phyloP scores from a whole-genome alignment of 2,329 filamentous ascomycete genomes.

The Neofusicoccum umdonicola region DNA sequence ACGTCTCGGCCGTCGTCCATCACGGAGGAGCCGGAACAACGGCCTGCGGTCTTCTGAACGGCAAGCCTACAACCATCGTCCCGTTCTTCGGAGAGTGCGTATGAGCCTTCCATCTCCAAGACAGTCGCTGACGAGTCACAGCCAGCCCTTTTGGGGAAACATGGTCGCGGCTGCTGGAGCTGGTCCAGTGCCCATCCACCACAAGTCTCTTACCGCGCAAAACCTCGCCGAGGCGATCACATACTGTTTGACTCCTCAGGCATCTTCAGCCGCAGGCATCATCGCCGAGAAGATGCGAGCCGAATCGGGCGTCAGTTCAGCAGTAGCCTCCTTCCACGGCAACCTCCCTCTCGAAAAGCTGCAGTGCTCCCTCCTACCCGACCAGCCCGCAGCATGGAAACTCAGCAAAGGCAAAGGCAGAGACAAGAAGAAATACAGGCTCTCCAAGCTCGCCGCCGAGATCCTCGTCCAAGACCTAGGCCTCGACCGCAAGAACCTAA shows the following conservation, averaged over 20 bases:
- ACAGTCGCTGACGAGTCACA: neutral
- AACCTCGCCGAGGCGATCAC: conserved; percentile 48
- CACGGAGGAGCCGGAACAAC: conserved; percentile 61
- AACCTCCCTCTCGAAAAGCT: conserved; percentile 47
- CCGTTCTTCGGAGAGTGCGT: conserved; percentile 56
- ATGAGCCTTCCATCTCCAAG: neutral
- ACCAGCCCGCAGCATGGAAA: conserved; percentile 67
- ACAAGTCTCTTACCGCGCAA: conserved; percentile 44
- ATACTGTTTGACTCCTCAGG: conserved; percentile 42
- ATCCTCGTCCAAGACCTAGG: conserved; percentile 48
- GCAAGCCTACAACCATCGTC: conserved; percentile 53
- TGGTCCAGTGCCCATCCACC: conserved; percentile 49
- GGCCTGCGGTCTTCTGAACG: conserved; percentile 53
- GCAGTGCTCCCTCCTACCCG: conserved; percentile 66
- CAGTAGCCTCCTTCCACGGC: conserved; percentile 47
- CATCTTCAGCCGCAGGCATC: conserved; percentile 35
- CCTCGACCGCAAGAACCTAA: conserved; percentile 68
- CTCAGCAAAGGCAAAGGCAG: conserved; percentile 31
- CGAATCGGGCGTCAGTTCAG: conserved; percentile 43
- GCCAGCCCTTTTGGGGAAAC: conserved; percentile 54
- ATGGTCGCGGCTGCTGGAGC: conserved; percentile 52
- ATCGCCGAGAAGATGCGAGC: conserved; percentile 42
- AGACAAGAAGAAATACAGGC: conserved; percentile 10
- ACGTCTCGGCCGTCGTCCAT: conserved; percentile 56
- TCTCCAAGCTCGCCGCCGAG: neutral